Percentiles rank a stretch among this genome's conserved stretches.
phyloP scores from a whole-genome alignment of 768 basidiomycete species.

The Naganishia kalamii region DNA sequence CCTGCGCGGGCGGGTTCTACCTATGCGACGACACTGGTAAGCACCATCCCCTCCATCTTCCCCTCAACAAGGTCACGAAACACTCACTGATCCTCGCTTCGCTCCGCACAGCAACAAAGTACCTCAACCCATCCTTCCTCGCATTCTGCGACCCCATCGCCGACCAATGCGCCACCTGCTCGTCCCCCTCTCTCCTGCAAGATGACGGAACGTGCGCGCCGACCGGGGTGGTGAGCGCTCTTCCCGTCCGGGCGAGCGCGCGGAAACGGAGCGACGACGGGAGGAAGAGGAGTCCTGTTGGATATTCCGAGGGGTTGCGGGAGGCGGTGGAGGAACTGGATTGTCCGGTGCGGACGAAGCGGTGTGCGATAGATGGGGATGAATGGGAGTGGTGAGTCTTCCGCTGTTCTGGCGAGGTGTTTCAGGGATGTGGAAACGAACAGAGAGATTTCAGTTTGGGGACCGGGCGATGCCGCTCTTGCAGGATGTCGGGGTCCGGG shows the following conservation, averaged over 20 bases:
- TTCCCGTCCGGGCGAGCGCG: conserved; percentile 1
- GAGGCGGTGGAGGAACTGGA: neutral
- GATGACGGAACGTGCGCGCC: neutral
- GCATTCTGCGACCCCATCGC: conserved; percentile 3
- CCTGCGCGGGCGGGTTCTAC: conserved; percentile 11
- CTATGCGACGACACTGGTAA: conserved; percentile 1
- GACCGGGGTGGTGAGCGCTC: neutral
- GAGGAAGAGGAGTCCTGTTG: neutral
- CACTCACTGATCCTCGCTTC: too few species aligned
- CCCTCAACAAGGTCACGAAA: too few species aligned
- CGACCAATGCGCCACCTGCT: conserved; percentile 9
- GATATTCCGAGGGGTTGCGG: neutral
- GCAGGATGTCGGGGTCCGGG: too few species aligned
- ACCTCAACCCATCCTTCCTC: conserved; percentile 6
- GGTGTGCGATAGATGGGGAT: neutral
- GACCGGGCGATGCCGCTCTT: too few species aligned
- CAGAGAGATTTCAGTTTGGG: too few species aligned
- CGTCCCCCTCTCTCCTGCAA: neutral
- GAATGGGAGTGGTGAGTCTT: conserved; percentile 9
- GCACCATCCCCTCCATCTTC: too few species aligned
- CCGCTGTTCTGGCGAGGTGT: too few species aligned
- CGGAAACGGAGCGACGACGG: neutral
- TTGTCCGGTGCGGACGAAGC: neutral
- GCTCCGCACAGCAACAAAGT: neutral
- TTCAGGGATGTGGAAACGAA: too few species aligned